These are phyloP conservation scores for Favolaschia claudopus DNA, from an alignment of 768 basidiomycete species.

Conservation along the genomic window DNA sequence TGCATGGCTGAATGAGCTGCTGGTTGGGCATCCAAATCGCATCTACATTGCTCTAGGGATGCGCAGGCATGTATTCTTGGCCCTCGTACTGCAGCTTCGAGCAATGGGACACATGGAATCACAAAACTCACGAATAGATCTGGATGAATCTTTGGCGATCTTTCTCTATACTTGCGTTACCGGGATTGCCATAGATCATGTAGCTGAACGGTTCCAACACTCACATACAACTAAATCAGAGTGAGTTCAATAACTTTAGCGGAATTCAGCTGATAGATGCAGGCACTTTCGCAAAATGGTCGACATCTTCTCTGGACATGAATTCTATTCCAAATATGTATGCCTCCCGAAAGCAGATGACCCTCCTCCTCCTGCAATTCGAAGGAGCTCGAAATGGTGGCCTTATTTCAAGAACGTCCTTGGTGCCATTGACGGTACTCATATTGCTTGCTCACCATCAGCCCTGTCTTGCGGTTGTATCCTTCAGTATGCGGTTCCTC, in stretches of 20 bases:
- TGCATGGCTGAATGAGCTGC: slow-evolving; percentile 28
- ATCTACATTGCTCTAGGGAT: slow-evolving; percentile 21
- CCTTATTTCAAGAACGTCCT: slow-evolving; percentile 43
- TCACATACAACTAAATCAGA: slow-evolving; percentile 32
- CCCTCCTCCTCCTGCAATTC: slow-evolving; percentile 28
- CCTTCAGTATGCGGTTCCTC: slow-evolving; percentile 42
- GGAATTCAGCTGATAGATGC: slow-evolving; percentile 9
- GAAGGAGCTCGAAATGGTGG: slow-evolving; percentile 34
- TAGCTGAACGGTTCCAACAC: slow-evolving; percentile 39
- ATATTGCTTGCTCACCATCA: slow-evolving; percentile 33
- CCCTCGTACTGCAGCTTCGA: slow-evolving; percentile 14
- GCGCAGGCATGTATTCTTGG: slow-evolving; percentile 20
- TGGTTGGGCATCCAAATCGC: slow-evolving; percentile 24
- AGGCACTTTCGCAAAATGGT: slow-evolving; percentile 24
- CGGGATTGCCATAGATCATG: slow-evolving; percentile 32
- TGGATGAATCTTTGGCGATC: slow-evolving; percentile 38
- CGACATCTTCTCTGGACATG: slow-evolving; percentile 9
- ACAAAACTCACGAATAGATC: slow-evolving; percentile 8
- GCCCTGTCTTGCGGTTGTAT: slow-evolving; percentile 42
- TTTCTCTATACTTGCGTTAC: slow-evolving; percentile 38
- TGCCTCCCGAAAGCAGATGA: slow-evolving; percentile 27
- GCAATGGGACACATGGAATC: slow-evolving; percentile 2
- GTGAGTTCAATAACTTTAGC: slow-evolving; percentile 19
- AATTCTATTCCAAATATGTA: slow-evolving; percentile 29
- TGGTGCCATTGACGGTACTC: slow-evolving; percentile 44